Evolutionary conservation across 768 basidiomycete species (phyloP), one percentile per base, ranked within the genome.

Genomic region (Ramaria sp.): DNA sequence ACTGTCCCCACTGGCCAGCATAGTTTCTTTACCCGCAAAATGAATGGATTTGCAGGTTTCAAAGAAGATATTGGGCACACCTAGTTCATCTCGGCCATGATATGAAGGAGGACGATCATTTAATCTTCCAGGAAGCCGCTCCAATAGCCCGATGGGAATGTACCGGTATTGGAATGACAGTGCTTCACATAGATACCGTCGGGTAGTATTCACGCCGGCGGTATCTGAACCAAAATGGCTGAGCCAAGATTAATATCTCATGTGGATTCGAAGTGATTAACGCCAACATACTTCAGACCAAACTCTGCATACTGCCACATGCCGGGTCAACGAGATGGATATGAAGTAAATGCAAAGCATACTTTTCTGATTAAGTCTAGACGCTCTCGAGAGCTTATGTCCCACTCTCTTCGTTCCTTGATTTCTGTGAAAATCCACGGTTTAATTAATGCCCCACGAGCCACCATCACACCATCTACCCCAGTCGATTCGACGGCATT

Each of bases 131-230:
- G 95, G 93, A 24, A 93, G 72, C 0, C 66, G 72, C 67, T 99
- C 94, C 19, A 98, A 78, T 7, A 99, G 72, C 0, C 96, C 96
- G 48, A 98, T 85, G 7, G 96, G 96, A 48, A 97, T 74, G 66
- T 99, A 99, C 46, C 96, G 90, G 68, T 95, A 87, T 65, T 93
- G 91, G 78, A 98, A 99, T 0, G 92, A 95, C 1, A 99, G 76
- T 0, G 91, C 85, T 71, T 98, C 96, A 67, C 91, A 94, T 12
- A 98, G 81, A 72, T 94, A 99, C 56, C 96, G 79, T 24, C 96
- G 80, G 0, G 93, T 87, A 10, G 88, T 84, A 71, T 94, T 94
- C 50, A 98, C 79, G 1, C 96, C 96, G 0, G 84, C 77, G 0
- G 34, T 37, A 37, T 68, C 67, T 94, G 91, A 81, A 7, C 90